These are phyloP conservation scores for Acacia melanoxylon DNA, from an alignment of 306 rosid species.

Conservation along the genomic window DNA sequence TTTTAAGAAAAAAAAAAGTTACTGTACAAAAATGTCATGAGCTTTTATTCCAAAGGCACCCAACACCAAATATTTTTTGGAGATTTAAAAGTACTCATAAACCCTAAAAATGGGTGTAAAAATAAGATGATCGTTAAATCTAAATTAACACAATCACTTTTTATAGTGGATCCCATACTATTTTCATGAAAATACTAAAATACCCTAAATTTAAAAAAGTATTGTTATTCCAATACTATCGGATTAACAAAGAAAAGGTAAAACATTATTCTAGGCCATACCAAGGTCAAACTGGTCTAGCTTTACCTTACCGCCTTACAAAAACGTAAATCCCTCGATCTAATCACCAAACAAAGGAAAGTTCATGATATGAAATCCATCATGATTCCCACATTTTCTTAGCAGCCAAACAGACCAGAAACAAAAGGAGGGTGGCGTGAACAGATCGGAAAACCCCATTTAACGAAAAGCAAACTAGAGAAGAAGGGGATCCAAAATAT, in stretches of 20 bases:
- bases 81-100: no score
- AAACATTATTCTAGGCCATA: constrained; percentile 1
- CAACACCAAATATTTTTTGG: no score
- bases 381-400: constrained; percentile 37
- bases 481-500: constrained; percentile 33
- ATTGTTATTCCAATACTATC: not conserved
- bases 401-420: constrained; percentile 21
- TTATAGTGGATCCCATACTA: no score
- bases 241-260: constrained; percentile 1
- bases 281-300: constrained; percentile 15
- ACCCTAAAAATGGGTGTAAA: no score
- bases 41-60: no score
- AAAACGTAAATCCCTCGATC: constrained; percentile 23
- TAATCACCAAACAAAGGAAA: constrained; percentile 37
- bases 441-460: constrained; percentile 46
- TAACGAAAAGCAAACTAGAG: not conserved
- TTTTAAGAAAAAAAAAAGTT: no score
- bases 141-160: no score
- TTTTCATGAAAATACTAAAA: no score
- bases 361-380: constrained; percentile 35
- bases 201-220: no score
- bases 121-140: no score
- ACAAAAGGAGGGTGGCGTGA: not conserved
- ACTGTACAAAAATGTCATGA: no score
- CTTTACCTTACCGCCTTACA: constrained; percentile 18